Evolutionary conservation across 176 grass and related monocot genomes (phyloP).

Genomic region (Thinopyrum elongatum): DNA sequence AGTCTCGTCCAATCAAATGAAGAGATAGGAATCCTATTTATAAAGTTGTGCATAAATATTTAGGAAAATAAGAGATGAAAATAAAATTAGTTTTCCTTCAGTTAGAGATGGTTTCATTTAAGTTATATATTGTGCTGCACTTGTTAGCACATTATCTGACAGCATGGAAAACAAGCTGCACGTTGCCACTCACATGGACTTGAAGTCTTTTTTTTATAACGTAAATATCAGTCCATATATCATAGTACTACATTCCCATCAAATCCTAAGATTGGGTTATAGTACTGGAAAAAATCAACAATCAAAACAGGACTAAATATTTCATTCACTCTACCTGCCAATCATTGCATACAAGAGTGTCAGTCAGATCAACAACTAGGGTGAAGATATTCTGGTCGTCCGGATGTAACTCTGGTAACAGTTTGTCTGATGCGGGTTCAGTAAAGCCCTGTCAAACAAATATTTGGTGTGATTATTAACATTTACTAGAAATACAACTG

Average conservation of each 20-base stretch:
- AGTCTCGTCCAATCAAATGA: background rate
- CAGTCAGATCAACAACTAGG: conserved; percentile 94
- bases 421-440: conserved; percentile 95
- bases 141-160: background rate
- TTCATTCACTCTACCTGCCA: conserved; percentile 61
- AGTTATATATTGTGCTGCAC: background rate
- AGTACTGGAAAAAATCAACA: background rate
- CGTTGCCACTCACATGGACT: background rate
- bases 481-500: conserved; percentile 8
- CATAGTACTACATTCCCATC: conserved; percentile 1
- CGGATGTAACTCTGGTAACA: conserved; percentile 83
- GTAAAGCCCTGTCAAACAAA: conserved; percentile 70
- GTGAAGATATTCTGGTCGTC: conserved; percentile 64
- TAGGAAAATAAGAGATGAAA: background rate
- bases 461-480: background rate
- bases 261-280: conserved; percentile 13
- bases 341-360: conserved; percentile 91
- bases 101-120: background rate
- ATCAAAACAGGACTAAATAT: background rate
- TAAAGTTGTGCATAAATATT: background rate
- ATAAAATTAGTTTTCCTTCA: background rate
- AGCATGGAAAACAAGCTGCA: background rate
- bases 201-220: background rate
- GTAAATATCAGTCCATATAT: background rate
- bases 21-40: background rate